phyloP scores from a whole-genome alignment of 345 rosid genomes.

The Mallotus nudiflorus region DNA sequence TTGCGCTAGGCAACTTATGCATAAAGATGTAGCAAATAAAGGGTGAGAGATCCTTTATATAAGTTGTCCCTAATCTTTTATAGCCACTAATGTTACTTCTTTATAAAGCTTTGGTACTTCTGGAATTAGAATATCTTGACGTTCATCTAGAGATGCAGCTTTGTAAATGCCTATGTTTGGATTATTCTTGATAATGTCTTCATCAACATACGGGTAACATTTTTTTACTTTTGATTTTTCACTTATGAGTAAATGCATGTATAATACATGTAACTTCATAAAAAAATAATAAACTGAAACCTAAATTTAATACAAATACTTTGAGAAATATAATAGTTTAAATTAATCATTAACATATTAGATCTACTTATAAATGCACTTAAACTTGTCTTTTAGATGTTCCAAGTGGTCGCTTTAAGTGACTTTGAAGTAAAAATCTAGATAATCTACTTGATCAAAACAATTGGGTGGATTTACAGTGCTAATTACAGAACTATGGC shows the following conservation, averaged over 20 bases:
- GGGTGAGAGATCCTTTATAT: slow-evolving; percentile 76
- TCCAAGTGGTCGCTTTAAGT: slow-evolving; percentile 49
- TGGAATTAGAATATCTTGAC: slow-evolving; percentile 75
- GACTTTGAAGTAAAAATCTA: slow-evolving; percentile 50
- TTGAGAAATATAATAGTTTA: too few species aligned
- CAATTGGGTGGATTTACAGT: slow-evolving; percentile 50
- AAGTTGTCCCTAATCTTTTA: slow-evolving; percentile 81
- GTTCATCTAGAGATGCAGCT: slow-evolving; percentile 65
- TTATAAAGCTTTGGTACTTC: slow-evolving; percentile 77
- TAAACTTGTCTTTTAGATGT: slow-evolving; percentile 50
- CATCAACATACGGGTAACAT: slow-evolving; percentile 61
- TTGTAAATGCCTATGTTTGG: slow-evolving; percentile 57
- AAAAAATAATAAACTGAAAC: too few species aligned
- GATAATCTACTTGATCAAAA: slow-evolving; percentile 38
- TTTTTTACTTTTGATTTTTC: slow-evolving; percentile 63
- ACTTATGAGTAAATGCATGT: slow-evolving; percentile 32
- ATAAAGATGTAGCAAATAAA: slow-evolving; percentile 73
- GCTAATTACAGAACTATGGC: slow-evolving; percentile 45
- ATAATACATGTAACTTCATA: too few species aligned
- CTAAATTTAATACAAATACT: too few species aligned
- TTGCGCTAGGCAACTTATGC: slow-evolving; percentile 96
- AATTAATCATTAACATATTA: background rate
- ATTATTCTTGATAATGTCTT: slow-evolving; percentile 61
- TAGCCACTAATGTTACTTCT: slow-evolving; percentile 68
- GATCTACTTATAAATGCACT: slow-evolving; percentile 59